phyloP scores from a whole-genome alignment of 148 eudicot species.

The Cornus controversa region DNA sequence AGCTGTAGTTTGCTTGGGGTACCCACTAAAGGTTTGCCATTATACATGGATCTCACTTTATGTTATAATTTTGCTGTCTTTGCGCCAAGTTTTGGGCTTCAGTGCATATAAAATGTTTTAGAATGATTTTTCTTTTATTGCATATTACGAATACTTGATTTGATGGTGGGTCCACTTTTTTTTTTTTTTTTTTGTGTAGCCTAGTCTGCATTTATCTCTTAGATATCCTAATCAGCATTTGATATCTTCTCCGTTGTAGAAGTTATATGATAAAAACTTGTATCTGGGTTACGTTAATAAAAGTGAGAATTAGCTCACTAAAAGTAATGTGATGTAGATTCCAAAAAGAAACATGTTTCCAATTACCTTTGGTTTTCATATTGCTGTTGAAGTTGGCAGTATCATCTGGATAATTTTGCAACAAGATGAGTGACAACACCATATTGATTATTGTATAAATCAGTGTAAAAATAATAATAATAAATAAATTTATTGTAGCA shows the following conservation, averaged over 20 bases:
- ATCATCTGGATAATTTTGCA: too few relatives aligned
- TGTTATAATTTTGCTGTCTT: neutral
- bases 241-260: neutral
- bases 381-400: too few relatives aligned
- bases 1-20: slow-evolving; percentile 81
- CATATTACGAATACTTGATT: neutral
- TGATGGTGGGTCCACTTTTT: neutral
- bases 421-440: too few relatives aligned
- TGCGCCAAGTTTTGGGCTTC: neutral
- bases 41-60: neutral
- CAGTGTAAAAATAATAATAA: too few relatives aligned
- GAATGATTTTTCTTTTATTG: neutral
- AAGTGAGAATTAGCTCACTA: neutral
- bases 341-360: too few relatives aligned
- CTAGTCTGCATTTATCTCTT: neutral
- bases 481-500: too few relatives aligned
- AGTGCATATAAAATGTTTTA: neutral
- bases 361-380: too few relatives aligned
- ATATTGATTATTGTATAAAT: too few relatives aligned
- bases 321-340: neutral
- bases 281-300: neutral
- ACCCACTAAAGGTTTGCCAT: slow-evolving; percentile 74
- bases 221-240: neutral
- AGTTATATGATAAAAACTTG: neutral
- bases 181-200: neutral